Percentiles rank a stretch among this genome's conserved stretches.
Conservation (phyloP, 352 stramenopile species). For the Globisporangium cylindrosporum region DNA sequence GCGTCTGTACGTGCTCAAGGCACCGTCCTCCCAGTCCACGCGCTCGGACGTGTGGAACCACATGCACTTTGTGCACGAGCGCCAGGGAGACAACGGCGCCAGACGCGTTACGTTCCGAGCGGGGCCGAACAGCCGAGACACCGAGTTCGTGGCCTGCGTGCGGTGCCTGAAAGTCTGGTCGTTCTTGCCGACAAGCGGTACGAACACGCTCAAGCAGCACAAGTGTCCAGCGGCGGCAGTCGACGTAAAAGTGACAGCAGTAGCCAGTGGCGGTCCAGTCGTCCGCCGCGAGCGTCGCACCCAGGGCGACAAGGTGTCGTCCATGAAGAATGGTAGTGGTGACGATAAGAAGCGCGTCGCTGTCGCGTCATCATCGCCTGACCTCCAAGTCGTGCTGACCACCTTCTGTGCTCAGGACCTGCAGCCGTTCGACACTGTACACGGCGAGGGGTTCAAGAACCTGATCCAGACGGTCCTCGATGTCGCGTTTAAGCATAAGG, state of each 20-base stretch:
- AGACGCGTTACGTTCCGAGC: not conserved
- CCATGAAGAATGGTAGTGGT: not conserved
- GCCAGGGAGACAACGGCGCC: not conserved
- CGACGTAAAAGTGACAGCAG: not conserved
- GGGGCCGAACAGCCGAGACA: not conserved
- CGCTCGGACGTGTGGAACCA: constrained; percentile 1
- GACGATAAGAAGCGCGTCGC: not conserved
- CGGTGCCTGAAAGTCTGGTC: constrained; percentile 1
- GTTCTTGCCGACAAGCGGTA: not conserved
- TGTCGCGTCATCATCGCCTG: not conserved
- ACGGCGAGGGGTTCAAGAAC: not conserved
- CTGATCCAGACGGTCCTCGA: constrained; percentile 5
- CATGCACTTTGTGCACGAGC: constrained; percentile 3
- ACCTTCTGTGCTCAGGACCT: constrained; percentile 1
- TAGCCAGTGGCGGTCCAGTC: not conserved
- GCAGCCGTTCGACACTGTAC: not conserved
- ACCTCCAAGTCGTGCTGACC: not conserved
- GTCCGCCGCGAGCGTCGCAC: not conserved
- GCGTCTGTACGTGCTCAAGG: constrained; percentile 1
- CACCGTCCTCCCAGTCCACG: not conserved
- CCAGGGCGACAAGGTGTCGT: not conserved
- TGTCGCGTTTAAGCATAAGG: not conserved
- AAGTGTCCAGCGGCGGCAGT: not conserved
- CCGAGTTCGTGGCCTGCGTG: constrained; percentile 7
- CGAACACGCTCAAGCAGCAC: constrained; percentile 8